Conservation (phyloP, 2,329 filamentous ascomycete species). For the Pseudogymnoascus verrucosus region DNA sequence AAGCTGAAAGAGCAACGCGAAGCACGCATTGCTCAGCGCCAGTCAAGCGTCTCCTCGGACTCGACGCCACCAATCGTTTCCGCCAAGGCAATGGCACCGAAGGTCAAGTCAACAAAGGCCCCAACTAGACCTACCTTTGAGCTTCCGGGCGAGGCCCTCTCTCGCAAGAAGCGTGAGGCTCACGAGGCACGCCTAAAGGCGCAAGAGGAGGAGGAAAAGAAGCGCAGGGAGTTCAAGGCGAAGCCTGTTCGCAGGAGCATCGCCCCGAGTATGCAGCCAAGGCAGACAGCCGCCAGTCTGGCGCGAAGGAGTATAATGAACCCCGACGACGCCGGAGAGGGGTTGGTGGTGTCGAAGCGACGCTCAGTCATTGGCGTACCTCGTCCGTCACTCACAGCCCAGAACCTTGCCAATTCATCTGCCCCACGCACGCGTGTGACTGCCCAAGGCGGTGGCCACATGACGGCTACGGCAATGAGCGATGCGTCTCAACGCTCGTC, state of each 20-base stretch:
- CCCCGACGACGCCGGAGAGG: slow-evolving; percentile 15
- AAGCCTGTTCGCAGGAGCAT: slow-evolving; percentile 43
- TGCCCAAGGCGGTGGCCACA: slow-evolving; percentile 6
- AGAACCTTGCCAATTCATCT: slow-evolving; percentile 26
- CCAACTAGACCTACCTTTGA: slow-evolving; percentile 51
- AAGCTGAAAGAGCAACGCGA: slow-evolving; percentile 51
- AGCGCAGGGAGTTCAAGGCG: slow-evolving; percentile 56
- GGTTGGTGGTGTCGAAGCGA: slow-evolving; percentile 21
- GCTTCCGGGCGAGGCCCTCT: slow-evolving; percentile 54
- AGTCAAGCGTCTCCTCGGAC: slow-evolving; percentile 23
- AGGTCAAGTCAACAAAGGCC: slow-evolving; percentile 43
- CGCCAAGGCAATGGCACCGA: slow-evolving; percentile 33
- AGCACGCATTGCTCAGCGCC: slow-evolving; percentile 39
- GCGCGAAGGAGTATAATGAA: slow-evolving; percentile 37
- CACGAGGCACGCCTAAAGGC: slow-evolving; percentile 46
- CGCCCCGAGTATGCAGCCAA: slow-evolving; percentile 33
- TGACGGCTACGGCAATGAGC: not conserved
- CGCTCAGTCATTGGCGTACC: slow-evolving; percentile 25
- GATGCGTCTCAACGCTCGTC: not conserved
- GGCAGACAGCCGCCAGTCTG: slow-evolving; percentile 51
- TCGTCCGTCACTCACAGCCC: slow-evolving; percentile 28
- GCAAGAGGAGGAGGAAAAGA: slow-evolving; percentile 53
- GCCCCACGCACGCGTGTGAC: slow-evolving; percentile 22
- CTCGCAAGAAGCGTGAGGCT: slow-evolving; percentile 41
- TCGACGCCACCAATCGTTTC: slow-evolving; percentile 31